Evolutionary conservation across 352 stramenopile genomes (phyloP).

Genomic region (Pythium rhizo-oryzae): DNA sequence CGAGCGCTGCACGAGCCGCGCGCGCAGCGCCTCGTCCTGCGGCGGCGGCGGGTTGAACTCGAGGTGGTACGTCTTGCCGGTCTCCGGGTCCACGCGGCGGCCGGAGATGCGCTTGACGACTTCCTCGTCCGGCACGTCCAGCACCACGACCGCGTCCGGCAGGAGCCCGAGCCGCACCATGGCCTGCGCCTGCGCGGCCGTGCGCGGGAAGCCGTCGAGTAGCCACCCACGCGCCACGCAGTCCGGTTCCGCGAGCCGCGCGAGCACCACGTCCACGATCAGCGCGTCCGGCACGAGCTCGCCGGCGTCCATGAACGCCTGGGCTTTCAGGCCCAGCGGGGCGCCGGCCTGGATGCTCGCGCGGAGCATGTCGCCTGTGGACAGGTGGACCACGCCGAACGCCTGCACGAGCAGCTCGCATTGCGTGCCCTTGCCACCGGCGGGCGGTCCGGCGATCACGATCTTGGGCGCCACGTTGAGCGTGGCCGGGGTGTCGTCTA

Average conservation of each 20-base stretch:
- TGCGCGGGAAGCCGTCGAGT: constrained; percentile 99
- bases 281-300: constrained; percentile 54
- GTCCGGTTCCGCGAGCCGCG: constrained; percentile 82
- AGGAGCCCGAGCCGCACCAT: constrained; percentile 36
- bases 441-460: constrained; percentile 71
- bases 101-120: constrained; percentile 97
- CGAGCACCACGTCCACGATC: constrained; percentile 54
- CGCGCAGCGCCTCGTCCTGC: constrained; percentile 95
- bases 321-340: constrained; percentile 37
- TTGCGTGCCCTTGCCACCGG: constrained; percentile 96
- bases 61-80: constrained; percentile 96
- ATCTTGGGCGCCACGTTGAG: constrained; percentile 41
- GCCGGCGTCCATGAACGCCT: constrained; percentile 47
- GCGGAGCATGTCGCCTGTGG: constrained; percentile 91
- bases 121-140: constrained; percentile 95
- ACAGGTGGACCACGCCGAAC: constrained; percentile 91
- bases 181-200: constrained; percentile 96
- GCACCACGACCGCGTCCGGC: constrained; percentile 94
- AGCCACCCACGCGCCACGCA: constrained; percentile 86
- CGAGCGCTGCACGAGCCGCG: constrained; percentile 96
- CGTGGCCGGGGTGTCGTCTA: neutral
- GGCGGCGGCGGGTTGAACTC: constrained; percentile 95
- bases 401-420: constrained; percentile 84
- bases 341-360: constrained; percentile 63
- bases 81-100: constrained; percentile 95